These are phyloP conservation scores for Lactarius vividus DNA, from an alignment of 768 basidiomycete species.

Conservation along the genomic window DNA sequence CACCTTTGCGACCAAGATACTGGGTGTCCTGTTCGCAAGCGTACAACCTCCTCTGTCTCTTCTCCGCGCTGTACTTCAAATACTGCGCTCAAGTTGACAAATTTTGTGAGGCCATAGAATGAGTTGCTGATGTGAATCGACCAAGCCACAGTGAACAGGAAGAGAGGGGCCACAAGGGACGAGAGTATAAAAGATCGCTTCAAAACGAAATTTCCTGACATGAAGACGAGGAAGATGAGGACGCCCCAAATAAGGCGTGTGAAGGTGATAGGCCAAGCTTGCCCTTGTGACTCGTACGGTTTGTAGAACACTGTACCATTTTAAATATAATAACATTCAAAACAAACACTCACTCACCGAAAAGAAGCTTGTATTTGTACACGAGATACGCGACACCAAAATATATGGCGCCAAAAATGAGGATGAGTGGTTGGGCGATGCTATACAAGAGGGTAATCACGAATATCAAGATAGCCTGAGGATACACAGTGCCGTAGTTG, in stretches of 20 bases:
- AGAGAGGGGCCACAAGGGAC: slow-evolving; percentile 68
- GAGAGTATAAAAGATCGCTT: slow-evolving; percentile 58
- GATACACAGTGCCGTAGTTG: slow-evolving; percentile 96
- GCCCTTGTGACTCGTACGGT: slow-evolving; percentile 95
- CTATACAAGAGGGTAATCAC: slow-evolving; percentile 94
- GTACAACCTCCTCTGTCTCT: slow-evolving; percentile 73
- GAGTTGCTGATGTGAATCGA: slow-evolving; percentile 70
- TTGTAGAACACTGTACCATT: slow-evolving; percentile 86
- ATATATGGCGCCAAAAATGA: slow-evolving; percentile 93
- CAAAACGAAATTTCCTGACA: slow-evolving; percentile 91
- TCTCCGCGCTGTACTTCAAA: slow-evolving; percentile 89
- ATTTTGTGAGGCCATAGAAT: slow-evolving; percentile 73
- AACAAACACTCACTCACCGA: slow-evolving; percentile 56
- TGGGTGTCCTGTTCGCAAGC: slow-evolving; percentile 76
- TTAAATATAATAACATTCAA: neutral
- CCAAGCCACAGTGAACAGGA: slow-evolving; percentile 74
- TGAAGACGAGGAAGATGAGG: slow-evolving; percentile 91
- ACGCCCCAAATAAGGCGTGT: slow-evolving; percentile 89
- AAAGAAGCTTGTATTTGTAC: slow-evolving; percentile 97
- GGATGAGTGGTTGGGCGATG: slow-evolving; percentile 91
- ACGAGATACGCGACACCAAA: slow-evolving; percentile 96
- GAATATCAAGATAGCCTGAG: slow-evolving; percentile 94
- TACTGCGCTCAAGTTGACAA: slow-evolving; percentile 81
- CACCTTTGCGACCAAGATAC: slow-evolving; percentile 90
- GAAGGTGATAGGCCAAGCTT: slow-evolving; percentile 97